A percentile compares a stretch with the other conserved stretches of the same genome.
Conservation (phyloP, 2,329 filamentous ascomycete genomes). For the Xylariales sp. region DNA sequence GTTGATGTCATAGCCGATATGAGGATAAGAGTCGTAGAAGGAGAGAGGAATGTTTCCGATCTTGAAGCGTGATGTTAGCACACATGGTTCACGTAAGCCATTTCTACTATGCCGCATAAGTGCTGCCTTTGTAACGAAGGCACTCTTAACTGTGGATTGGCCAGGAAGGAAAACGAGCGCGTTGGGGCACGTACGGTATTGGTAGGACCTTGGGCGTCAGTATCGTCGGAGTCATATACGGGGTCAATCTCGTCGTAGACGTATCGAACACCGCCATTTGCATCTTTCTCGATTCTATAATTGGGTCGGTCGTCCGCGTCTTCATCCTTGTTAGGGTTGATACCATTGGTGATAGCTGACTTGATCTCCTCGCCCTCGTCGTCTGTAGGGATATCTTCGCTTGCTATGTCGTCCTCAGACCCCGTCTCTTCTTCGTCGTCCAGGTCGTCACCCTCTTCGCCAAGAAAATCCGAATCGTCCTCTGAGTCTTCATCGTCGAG, state of each 20-base stretch:
- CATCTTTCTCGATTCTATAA: slow-evolving; percentile 76
- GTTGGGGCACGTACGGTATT: slow-evolving; percentile 71
- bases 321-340: slow-evolving; percentile 30
- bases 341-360: slow-evolving; percentile 49
- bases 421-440: slow-evolving; percentile 55
- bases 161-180: slow-evolving; percentile 1
- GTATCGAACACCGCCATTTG: slow-evolving; percentile 90
- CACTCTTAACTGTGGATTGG: not conserved
- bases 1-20: slow-evolving; percentile 99
- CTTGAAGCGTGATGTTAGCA: slow-evolving; percentile 24
- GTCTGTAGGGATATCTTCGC: slow-evolving; percentile 58
- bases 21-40: slow-evolving; percentile 97
- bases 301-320: slow-evolving; percentile 52
- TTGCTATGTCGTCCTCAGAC: slow-evolving; percentile 54
- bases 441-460: slow-evolving; percentile 56
- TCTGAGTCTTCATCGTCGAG: slow-evolving; percentile 65
- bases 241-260: slow-evolving; percentile 94
- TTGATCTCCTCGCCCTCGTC: slow-evolving; percentile 54
- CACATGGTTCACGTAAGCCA: not conserved
- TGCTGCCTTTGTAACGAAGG: not conserved
- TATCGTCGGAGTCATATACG: slow-evolving; percentile 95
- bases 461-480: slow-evolving; percentile 55
- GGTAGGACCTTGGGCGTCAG: slow-evolving; percentile 78
- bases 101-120: not conserved
- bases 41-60: slow-evolving; percentile 94